These are phyloP conservation scores for Limonium bicolor DNA, from an alignment of 148 eudicot genomes.

Conservation along the genomic window DNA sequence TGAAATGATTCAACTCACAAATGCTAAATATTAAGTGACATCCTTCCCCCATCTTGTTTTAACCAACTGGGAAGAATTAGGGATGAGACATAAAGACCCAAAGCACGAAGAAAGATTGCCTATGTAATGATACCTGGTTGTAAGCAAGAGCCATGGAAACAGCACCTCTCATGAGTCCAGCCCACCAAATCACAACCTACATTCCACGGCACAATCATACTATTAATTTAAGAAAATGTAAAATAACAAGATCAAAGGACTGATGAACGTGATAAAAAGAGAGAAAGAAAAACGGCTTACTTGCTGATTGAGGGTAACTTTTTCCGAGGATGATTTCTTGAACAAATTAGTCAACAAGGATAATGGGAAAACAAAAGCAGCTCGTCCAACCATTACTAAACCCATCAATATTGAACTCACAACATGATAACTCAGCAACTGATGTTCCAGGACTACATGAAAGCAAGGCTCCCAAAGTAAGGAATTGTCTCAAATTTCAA, in stretches of 20 bases:
- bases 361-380: conserved; percentile 75
- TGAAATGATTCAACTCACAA: not conserved
- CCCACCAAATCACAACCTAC: conserved; percentile 93
- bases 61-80: not conserved
- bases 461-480: not conserved
- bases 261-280: not conserved
- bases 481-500: not conserved
- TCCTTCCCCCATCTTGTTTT: too few species aligned
- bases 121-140: conserved; percentile 46
- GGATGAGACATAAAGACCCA: not conserved
- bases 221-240: too few species aligned
- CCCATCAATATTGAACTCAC: conserved; percentile 60
- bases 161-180: conserved; percentile 96
- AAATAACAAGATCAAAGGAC: not conserved
- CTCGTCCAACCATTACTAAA: conserved; percentile 75
- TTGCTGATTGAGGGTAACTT: conserved; percentile 51
- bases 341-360: conserved; percentile 53
- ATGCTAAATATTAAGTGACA: not conserved
- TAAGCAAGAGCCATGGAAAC: conserved; percentile 97
- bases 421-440: too few species aligned
- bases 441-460: conserved; percentile 69
- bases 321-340: conserved; percentile 32
- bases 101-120: not conserved
- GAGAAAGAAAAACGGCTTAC: conserved; percentile 14
- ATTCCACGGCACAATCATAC: too few species aligned